phyloP scores from a whole-genome alignment of 208 protist species.

The Paratrypanosoma confusum region DNA sequence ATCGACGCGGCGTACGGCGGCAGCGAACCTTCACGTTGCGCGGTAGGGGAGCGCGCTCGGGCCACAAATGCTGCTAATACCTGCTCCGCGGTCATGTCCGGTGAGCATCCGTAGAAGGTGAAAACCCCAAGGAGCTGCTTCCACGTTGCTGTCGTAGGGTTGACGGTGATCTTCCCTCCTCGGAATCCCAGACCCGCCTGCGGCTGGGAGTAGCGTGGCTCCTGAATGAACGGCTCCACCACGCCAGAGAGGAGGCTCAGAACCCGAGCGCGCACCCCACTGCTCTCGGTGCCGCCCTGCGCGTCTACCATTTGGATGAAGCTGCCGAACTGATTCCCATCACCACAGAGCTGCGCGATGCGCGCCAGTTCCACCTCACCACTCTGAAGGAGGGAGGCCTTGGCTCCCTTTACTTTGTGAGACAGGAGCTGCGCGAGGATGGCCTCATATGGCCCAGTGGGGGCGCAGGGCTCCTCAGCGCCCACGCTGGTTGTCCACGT shows the following conservation, averaged over 20 bases:
- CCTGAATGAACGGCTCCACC: conserved; percentile 69
- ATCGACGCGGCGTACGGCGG: conserved; percentile 70
- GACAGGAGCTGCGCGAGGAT: conserved; percentile 25
- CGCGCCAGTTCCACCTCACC: conserved; percentile 36
- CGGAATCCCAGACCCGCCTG: background rate
- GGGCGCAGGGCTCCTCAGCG: conserved; percentile 18
- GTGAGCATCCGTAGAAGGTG: conserved; percentile 74
- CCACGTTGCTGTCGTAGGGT: conserved; percentile 56
- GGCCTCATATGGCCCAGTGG: conserved; percentile 44
- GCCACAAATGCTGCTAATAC: conserved; percentile 57
- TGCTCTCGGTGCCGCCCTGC: conserved; percentile 23
- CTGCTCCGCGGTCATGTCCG: conserved; percentile 66
- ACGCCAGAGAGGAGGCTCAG: conserved; percentile 70
- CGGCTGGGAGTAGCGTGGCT: conserved; percentile 34
- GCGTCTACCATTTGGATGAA: conserved; percentile 53
- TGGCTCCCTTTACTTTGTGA: too few species aligned
- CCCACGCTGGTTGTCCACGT: conserved; percentile 10
- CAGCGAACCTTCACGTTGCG: conserved; percentile 39
- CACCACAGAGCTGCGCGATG: conserved; percentile 66
- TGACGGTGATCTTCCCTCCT: conserved; percentile 1
- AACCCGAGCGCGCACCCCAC: conserved; percentile 53
- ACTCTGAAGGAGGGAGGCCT: background rate
- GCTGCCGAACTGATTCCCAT: conserved; percentile 74
- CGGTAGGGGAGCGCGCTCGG: conserved; percentile 33
- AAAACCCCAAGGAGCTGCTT: conserved; percentile 85